These are phyloP conservation scores for Collybiopsis luxurians DNA, from an alignment of 768 basidiomycete species.

Conservation along the genomic window DNA sequence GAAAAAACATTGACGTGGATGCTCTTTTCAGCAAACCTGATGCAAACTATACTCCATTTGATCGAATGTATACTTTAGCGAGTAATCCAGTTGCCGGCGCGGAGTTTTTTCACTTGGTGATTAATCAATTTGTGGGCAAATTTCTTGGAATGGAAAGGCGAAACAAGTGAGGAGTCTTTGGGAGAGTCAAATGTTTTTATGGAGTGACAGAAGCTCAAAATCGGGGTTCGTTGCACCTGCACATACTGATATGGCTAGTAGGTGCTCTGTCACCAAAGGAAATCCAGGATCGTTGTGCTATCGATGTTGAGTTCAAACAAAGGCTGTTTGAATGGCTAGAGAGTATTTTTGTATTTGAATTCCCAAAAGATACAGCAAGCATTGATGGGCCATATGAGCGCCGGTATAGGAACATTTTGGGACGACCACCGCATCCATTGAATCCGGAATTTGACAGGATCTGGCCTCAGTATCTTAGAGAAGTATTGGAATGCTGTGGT, in stretches of 20 bases:
- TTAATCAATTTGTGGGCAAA: conserved; percentile 18
- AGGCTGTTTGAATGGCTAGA: conserved; percentile 6
- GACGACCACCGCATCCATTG: too few species aligned
- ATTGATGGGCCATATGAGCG: too few species aligned
- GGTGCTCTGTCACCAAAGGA: conserved; percentile 12
- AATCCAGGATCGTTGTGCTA: conserved; percentile 5
- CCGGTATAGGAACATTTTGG: too few species aligned
- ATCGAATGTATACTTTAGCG: conserved; percentile 15
- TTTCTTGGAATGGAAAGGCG: conserved; percentile 19
- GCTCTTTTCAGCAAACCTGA: conserved; percentile 8
- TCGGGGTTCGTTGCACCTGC: conserved; percentile 26
- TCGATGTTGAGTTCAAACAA: conserved; percentile 1
- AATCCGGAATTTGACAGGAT: background rate
- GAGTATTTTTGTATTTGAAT: too few species aligned
- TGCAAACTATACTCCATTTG: conserved; percentile 8
- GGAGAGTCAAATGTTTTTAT: conserved; percentile 20
- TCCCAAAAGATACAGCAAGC: too few species aligned
- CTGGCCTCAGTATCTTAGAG: background rate
- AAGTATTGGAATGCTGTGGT: background rate
- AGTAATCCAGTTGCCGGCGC: conserved; percentile 30
- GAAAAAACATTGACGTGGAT: conserved; percentile 18
- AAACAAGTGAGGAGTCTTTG: conserved; percentile 23
- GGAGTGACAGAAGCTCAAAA: conserved; percentile 28
- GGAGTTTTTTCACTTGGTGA: conserved; percentile 30
- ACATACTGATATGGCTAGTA: conserved; percentile 22